phyloP scores from a whole-genome alignment of 2,329 filamentous ascomycete species.

The Aspergillus sp. region DNA sequence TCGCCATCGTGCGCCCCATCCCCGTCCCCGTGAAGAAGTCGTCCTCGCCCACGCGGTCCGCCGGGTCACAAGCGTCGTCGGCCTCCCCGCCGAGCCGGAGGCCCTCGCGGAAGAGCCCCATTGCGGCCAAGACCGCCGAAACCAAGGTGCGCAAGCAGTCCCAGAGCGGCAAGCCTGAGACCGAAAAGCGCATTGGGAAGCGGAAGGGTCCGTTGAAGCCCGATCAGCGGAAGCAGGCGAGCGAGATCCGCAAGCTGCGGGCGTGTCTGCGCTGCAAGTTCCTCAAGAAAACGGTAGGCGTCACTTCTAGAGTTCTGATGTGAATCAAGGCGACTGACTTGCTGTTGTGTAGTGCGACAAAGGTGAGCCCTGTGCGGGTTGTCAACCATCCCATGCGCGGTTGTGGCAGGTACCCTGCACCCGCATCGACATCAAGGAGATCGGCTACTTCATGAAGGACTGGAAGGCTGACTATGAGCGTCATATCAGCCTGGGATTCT shows the following conservation, averaged over 20 bases:
- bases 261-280: conserved; percentile 97
- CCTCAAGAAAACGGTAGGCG: conserved; percentile 79
- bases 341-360: conserved; percentile 67
- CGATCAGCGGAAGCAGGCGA: conserved; percentile 93
- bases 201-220: conserved; percentile 85
- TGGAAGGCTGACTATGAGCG: conserved; percentile 97
- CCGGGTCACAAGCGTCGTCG: conserved; percentile 60
- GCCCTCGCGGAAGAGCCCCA: conserved; percentile 68
- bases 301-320: neutral
- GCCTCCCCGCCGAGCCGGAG: conserved; percentile 67
- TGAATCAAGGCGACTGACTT: neutral
- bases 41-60: conserved; percentile 58
- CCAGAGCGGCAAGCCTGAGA: conserved; percentile 75
- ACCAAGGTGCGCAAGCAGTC: conserved; percentile 74
- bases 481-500: conserved; percentile 81
- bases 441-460: conserved; percentile 98
- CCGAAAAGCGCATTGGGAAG: conserved; percentile 90
- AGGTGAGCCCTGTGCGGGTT: conserved; percentile 91
- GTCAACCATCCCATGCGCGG: conserved; percentile 90
- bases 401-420: conserved; percentile 98
- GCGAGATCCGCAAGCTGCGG: conserved; percentile 91
- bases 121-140: conserved; percentile 76
- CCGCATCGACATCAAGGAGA: conserved; percentile 97
- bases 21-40: conserved; percentile 47
- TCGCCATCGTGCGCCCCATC: conserved; percentile 65